These are phyloP conservation scores for Epichloe gansuensis DNA, from an alignment of 2,329 filamentous ascomycete genomes.

Conservation along the genomic window DNA sequence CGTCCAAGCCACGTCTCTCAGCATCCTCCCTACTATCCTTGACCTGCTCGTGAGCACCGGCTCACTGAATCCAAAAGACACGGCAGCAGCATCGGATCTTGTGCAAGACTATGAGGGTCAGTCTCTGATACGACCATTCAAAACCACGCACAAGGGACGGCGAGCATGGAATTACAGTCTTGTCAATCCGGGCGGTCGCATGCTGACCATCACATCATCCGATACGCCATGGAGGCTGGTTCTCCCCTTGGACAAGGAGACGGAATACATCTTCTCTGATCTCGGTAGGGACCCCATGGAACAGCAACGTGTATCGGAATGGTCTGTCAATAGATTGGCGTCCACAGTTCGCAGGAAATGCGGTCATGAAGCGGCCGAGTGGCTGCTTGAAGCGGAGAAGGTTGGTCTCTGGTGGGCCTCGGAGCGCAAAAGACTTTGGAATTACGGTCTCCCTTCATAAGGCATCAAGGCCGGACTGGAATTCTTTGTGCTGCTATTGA, in stretches of 20 bases:
- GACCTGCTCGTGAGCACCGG: conserved; percentile 21
- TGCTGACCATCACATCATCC: conserved; percentile 16
- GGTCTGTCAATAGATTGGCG: conserved; percentile 5
- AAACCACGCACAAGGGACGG: conserved; percentile 8
- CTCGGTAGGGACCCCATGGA: conserved; percentile 17
- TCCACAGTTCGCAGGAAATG: conserved; percentile 7
- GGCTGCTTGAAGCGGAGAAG: conserved; percentile 19
- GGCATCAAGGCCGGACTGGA: not conserved
- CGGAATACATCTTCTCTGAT: conserved; percentile 19
- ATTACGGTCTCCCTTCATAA: conserved; percentile 1
- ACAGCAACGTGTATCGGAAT: conserved; percentile 10
- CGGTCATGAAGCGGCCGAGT: conserved; percentile 13
- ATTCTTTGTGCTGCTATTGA: not conserved
- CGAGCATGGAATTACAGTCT: conserved; percentile 21
- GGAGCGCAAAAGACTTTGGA: conserved; percentile 12
- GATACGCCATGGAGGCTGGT: conserved; percentile 15
- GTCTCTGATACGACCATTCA: conserved; percentile 20
- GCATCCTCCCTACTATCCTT: conserved; percentile 23
- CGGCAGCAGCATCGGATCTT: conserved; percentile 16
- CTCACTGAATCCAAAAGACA: conserved; percentile 17
- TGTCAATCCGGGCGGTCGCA: conserved; percentile 18
- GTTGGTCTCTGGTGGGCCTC: conserved; percentile 19
- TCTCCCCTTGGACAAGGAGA: conserved; percentile 16
- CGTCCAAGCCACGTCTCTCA: conserved; percentile 19
- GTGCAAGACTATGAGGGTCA: conserved; percentile 23